phyloP scores from a whole-genome alignment of 2,329 filamentous ascomycete genomes.

The Sclerotinia borealis region DNA sequence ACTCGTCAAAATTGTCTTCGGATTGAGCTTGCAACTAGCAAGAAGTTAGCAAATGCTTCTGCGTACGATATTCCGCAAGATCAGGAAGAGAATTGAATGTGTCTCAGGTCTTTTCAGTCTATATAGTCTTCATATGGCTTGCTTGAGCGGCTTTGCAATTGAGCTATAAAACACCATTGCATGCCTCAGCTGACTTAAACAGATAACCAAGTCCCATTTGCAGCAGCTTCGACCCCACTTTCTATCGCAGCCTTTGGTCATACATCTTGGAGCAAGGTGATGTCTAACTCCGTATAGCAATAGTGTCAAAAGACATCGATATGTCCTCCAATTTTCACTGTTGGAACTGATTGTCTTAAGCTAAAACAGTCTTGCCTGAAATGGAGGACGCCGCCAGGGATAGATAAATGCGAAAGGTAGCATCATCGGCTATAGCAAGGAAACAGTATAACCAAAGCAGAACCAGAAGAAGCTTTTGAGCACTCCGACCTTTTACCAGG shows the following conservation, averaged over 20 bases:
- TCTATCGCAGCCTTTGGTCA: constrained; percentile 57
- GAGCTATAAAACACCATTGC: constrained; percentile 12
- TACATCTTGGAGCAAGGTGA: constrained; percentile 40
- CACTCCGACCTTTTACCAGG: constrained; percentile 62
- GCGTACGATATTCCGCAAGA: background rate
- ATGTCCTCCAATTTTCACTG: constrained; percentile 28
- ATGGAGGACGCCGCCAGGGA: constrained; percentile 24
- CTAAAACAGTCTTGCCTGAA: constrained; percentile 30
- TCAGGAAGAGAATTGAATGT: constrained; percentile 3
- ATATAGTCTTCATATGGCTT: constrained; percentile 37
- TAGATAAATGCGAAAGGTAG: constrained; percentile 16
- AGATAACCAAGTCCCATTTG: background rate
- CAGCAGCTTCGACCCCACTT: constrained; percentile 28
- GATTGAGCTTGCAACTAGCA: constrained; percentile 14
- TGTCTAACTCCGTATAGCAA: constrained; percentile 49
- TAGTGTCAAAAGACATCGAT: constrained; percentile 30
- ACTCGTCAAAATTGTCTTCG: constrained; percentile 19
- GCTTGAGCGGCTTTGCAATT: constrained; percentile 30
- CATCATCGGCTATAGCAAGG: constrained; percentile 22
- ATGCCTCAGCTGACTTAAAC: constrained; percentile 19
- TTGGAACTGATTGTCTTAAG: constrained; percentile 24
- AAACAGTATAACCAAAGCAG: constrained; percentile 27
- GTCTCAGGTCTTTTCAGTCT: constrained; percentile 77
- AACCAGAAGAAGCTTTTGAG: constrained; percentile 42
- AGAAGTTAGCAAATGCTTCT: constrained; percentile 14